Evolutionary conservation across 2,329 filamentous ascomycete genomes (phyloP), one percentile per base, ranked within the genome.

Genomic region (Cercospora zeae-maydis): DNA sequence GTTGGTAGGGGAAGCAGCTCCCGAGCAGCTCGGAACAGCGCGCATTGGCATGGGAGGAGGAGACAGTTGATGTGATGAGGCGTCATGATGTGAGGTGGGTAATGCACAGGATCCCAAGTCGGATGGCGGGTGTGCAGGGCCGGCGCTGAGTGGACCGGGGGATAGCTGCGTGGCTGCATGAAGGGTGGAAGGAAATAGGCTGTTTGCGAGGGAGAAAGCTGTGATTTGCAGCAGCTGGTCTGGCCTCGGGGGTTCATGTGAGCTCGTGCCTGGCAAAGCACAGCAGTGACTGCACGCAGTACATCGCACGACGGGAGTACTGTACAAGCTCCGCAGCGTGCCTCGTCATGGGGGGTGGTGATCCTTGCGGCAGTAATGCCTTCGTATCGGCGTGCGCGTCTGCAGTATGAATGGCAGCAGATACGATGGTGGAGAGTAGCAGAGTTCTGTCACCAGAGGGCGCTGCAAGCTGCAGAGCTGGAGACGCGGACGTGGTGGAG

Each of bases 71-170:
- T n/a, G n/a, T n/a, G n/a, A n/a, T n/a, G n/a, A n/a, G n/a, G n/a
- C 47, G 27, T 19, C 31, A 39, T 24, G n/a, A 34, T 37, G 16
- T 56, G 53, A 19, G 13, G 24, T 14, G 33, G 53, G 31, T 19
- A 24, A 37, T 56, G 19, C 53, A 56, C 47, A 51, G 47, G 24
- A 51, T 51, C 47, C 24, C 47, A 51, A 51, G n/a, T 39, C 14
- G 31, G 33, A 37, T 37, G 34, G 9, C 33, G 53, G 53, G 5
- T 37, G 19, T 56, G 14, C 31, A 56, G 34, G 19, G 31, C 53
- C 33, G 53, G 19, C 45, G 54, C 36, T 30, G 54, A 45, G 21
- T 56, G 55, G 52, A 56, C 51, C 51, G 27, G 61, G 61, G 58
- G 37, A 24, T 30, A 52, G 61, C 61, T 59, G 36, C 53, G 24